Evolutionary conservation across 129 eudicot species (phyloP), one percentile per base, ranked within the genome.

Genomic region (Sambucus nigra): DNA sequence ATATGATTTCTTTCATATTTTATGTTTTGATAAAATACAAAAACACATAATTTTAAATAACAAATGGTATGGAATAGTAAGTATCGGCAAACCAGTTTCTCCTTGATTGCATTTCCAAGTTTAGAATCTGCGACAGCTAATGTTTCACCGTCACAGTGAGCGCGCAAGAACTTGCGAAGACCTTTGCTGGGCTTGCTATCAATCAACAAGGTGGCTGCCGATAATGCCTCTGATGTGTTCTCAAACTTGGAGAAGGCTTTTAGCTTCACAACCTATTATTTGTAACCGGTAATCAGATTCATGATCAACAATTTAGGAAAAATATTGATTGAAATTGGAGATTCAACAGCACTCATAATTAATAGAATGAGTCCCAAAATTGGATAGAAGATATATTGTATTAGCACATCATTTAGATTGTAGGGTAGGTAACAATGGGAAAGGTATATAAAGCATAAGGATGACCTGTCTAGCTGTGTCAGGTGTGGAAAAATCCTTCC

Each of bases 221-320:
- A 64, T 31, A 86, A 63, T 13, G 95, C 99, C 60, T 82, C 94
- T 9, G 95, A 68, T 25, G 89, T 91, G 72, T 91, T 91, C 55
- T 91, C 99, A 62, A 91, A 91, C 76, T 91, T 91, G 22, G 92
- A 78, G 25, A 91, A 91, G 42, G 95, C 95, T 73, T 79, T 86
- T 45, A 91, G 89, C 94, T 82, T 86, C 25, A 91, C 94, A 55
- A 86, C 64, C 95, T 86, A 65, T 20, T 53, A n/a, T 48, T 5
- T 12, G 45, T 61, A 31, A 28, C 44, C 28, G 53, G 69, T 45
- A 2, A 26, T 18, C 21, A 47, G 52, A 18, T 47, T 8, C 25
- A 47, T 19, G 16, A 4, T n/a, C 15, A 18, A 25, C 5, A 16
- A 23, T 25, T 13, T 23, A 5, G 21, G 15, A 44, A 59, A 27